Conservation (phyloP, 306 rosid genomes). For the Gastrolobium villosum region DNA sequence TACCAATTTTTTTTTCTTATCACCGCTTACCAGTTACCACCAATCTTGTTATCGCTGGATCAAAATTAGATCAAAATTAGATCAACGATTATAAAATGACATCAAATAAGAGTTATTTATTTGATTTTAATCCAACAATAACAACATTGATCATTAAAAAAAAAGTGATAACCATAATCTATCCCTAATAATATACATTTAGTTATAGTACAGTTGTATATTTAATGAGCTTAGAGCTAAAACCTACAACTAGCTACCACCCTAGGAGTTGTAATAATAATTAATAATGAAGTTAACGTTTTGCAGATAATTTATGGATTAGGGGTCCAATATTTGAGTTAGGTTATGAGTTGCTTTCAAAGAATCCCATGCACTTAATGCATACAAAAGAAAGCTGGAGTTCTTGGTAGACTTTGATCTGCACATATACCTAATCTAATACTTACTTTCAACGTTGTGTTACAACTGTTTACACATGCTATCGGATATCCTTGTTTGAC, state of each 20-base stretch:
- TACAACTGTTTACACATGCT: background rate
- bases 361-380: conserved; percentile 2
- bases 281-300: background rate
- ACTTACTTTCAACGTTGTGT: conserved; percentile 6
- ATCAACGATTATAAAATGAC: no score
- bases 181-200: no score
- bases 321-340: conserved; percentile 34
- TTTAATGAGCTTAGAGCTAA: background rate
- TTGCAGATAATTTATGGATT: background rate
- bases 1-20: no score
- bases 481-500: background rate
- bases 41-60: no score
- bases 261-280: no score
- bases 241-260: background rate
- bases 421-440: conserved; percentile 12
- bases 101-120: no score
- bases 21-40: no score
- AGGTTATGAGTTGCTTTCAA: conserved; percentile 44
- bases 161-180: no score
- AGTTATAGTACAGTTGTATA: background rate
- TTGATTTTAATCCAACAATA: no score
- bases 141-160: no score
- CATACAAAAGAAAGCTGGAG: background rate
- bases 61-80: no score
- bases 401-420: conserved; percentile 10